phyloP scores from a whole-genome alignment of 2,329 filamentous ascomycete species.

The Trichophyton rubrum region DNA sequence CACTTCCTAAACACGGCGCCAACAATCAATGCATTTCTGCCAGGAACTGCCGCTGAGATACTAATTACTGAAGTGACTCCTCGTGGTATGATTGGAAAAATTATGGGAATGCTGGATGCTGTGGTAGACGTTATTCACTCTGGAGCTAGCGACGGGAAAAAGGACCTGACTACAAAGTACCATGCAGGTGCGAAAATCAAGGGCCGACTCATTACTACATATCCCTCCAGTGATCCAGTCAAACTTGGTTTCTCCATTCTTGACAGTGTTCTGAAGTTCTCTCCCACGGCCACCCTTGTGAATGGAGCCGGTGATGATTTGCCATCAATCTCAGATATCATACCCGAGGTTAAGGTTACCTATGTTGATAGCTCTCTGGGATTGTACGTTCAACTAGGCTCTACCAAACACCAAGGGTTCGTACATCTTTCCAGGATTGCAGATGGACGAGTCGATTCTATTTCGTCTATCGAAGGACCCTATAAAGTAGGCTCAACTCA shows the following conservation, averaged over 20 bases:
- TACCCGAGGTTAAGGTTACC: conserved; percentile 66
- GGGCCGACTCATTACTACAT: conserved; percentile 76
- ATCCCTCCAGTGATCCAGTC: conserved; percentile 62
- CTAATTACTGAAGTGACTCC: conserved; percentile 63
- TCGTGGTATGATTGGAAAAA: conserved; percentile 72
- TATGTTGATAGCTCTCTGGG: conserved; percentile 71
- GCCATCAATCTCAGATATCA: conserved; percentile 49
- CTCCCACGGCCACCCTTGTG: conserved; percentile 18
- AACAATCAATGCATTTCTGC: conserved; percentile 79
- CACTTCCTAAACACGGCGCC: conserved; percentile 62
- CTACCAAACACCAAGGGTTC: conserved; percentile 58
- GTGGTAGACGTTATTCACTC: conserved; percentile 88
- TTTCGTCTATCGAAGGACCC: conserved; percentile 63
- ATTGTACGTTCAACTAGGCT: conserved; percentile 62
- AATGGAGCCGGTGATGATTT: conserved; percentile 35
- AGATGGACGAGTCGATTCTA: conserved; percentile 73
- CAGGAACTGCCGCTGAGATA: conserved; percentile 79
- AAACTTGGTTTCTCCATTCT: conserved; percentile 82
- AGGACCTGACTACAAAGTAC: conserved; percentile 63
- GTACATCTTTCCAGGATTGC: conserved; percentile 89
- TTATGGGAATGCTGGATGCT: conserved; percentile 82
- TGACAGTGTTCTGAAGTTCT: conserved; percentile 65
- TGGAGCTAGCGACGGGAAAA: conserved; percentile 55
- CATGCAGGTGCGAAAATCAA: conserved; percentile 75
- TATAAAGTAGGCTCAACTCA: conserved; percentile 71